Base-by-base conservation (phyloP, 2,329 filamentous ascomycete species). In the Fusarium sp. region DNA sequence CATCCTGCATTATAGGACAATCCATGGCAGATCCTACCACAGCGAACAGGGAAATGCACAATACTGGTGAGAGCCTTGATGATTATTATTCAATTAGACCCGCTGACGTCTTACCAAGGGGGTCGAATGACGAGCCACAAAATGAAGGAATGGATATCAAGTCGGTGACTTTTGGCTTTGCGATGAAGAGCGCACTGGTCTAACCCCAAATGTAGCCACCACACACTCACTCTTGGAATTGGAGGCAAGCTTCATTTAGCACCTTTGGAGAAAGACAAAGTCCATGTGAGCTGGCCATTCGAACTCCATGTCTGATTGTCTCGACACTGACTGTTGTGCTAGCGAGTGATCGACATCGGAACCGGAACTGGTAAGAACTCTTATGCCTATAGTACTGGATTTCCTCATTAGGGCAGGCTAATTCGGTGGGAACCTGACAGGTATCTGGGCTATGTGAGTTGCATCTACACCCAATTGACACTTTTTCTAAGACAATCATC, bases 351-450 rank as follows among this genome's bases (percentile, higher is more conserved):
- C 7, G 86, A 88, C 61, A 80, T 89, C 18, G 86, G 87, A 31
- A 89, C 86, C 7, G 88, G 88, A n/a, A 87, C 87, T 1, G 87
- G 88, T 31, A 85, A 3, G 63, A 3, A 7, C 12, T 2, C 10
- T 5, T 13, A 18, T 4, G 6, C 9, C 27, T 31, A 9, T 13
- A 31, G 5, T 1, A 1, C 1, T 0, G 13, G 12, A 7, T 15
- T 1, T 4, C 13, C 5, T 31, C 28, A 8, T 15, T 31, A 7
- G 1, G 2, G 0, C 1, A 48, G 1, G 10, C 27, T 47, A 52
- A 66, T 50, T 2, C 39, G 0, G 7, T 4, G 41, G 2, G 1
- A 9, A 34, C 12, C 2, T 6, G 2, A 48, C 5, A 73, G 71
- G 70, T 1, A 72, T 87, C 58, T 89, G 86, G 87, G 84, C 87